phyloP scores from a whole-genome alignment of 73 alveolate genomes.

The Paramecium sonneborni region DNA sequence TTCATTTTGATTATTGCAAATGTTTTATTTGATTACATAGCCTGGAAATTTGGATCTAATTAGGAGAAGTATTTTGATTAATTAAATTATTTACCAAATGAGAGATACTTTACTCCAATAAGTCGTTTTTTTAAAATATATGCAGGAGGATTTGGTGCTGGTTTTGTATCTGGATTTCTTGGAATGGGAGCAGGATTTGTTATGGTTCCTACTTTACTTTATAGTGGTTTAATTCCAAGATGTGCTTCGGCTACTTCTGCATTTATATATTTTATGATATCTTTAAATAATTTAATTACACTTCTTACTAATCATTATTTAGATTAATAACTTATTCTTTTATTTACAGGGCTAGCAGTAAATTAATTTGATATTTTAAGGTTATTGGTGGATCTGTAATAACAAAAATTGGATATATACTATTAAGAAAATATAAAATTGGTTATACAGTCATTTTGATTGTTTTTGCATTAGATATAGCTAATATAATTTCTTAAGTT shows the following conservation, averaged over 20 bases:
- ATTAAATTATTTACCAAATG: background rate
- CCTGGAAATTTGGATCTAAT: background rate
- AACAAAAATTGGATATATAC: constrained; percentile 15
- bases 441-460: constrained; percentile 7
- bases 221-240: constrained; percentile 37
- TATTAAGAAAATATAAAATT: background rate
- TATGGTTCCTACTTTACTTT: constrained; percentile 30
- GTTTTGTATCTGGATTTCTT: constrained; percentile 37
- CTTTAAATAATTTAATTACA: background rate
- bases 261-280: constrained; percentile 8
- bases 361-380: background rate
- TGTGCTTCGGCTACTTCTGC: constrained; percentile 47
- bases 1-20: background rate
- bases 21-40: background rate
- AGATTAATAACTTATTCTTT: background rate
- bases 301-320: background rate
- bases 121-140: background rate
- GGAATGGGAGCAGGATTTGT: constrained; percentile 56
- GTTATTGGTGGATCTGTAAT: constrained; percentile 50
- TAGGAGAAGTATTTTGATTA: background rate
- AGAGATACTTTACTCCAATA: constrained; percentile 36
- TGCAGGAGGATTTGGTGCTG: constrained; percentile 58
- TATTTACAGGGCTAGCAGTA: constrained; percentile 43
- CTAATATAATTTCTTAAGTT: background rate
- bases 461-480: background rate